Percentiles rank a stretch among this genome's conserved stretches.
Conservation (phyloP, 1,284 basidiomycete genomes). For the Rhodofomes roseus region DNA sequence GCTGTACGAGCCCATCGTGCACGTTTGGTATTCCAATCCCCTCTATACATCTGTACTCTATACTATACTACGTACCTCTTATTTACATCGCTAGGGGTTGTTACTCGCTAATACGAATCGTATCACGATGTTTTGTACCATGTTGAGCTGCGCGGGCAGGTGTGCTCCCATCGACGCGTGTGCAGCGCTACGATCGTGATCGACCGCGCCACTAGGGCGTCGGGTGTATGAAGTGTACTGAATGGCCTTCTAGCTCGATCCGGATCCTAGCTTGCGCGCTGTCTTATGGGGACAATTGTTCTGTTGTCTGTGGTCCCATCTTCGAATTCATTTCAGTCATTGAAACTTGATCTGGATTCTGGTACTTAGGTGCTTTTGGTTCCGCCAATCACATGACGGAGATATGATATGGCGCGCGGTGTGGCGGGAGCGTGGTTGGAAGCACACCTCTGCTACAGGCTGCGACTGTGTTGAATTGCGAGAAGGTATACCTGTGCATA, state of each 20-base stretch:
- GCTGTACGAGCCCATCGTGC: neutral
- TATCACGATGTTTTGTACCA: slow-evolving; percentile 9
- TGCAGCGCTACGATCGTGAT: neutral
- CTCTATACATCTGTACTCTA: slow-evolving; percentile 23
- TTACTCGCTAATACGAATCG: slow-evolving; percentile 23
- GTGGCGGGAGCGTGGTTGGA: neutral
- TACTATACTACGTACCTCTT: slow-evolving; percentile 19
- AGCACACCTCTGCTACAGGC: neutral
- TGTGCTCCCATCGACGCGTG: neutral
- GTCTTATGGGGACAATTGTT: neutral
- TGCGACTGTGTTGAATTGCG: neutral
- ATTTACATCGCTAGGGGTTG: slow-evolving; percentile 11
- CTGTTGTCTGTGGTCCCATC: neutral
- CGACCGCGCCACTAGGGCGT: neutral
- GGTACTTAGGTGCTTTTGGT: neutral
- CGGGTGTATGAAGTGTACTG: neutral
- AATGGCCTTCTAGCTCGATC: neutral
- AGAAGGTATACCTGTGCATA: neutral
- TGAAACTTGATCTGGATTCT: neutral
- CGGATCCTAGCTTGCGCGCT: neutral
- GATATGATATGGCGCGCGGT: neutral
- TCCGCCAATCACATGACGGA: neutral
- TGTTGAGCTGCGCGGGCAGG: neutral
- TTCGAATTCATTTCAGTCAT: neutral
- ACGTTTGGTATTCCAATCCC: slow-evolving; percentile 12